Base-by-base conservation (phyloP, 257 asterid genomes). In the Mitragyna speciosa region DNA sequence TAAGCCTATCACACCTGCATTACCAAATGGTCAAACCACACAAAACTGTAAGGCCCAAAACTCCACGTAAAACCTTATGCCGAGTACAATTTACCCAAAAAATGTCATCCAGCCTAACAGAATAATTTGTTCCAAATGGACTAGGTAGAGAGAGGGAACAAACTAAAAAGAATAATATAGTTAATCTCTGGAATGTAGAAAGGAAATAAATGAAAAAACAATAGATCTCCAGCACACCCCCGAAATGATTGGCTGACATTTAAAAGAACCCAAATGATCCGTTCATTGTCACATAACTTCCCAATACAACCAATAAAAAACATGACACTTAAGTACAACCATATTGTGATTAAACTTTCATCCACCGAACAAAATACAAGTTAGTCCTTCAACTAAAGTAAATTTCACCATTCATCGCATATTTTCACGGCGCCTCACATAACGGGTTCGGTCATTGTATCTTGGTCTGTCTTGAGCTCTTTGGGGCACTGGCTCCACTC, bases 401-500 rank as follows among this genome's bases (percentile, higher is more conserved):
- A 67, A 51, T 45, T 41, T 71, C n/a, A 47, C 43, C 43, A 24
- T 81, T 92, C 88, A 91, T 56, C 90, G 88, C 78, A 78, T 86
- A 78, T 90, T 91, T 28, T 92, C 95, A 7, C 97, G 95, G 24
- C 97, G 97, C 83, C 97, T 88, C 45, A 87, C 93, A 71, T 92
- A 87, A 20, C 98, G 95, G 28, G 97, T 94, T 79, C 96, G 87
- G 51, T 94, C 98, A 74, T 90, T 93, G 91, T 93, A 94, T 89
- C 97, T 88, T 59, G 98, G 98, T 70, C 98, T 90, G 82, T 93
- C 97, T 83, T 89, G 92, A 67, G 93, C 90, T 84, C 97, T 89
- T 81, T 92, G 97, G 70, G 97, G 96, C 82, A 93, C 95, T 24
- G 98, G 98, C 87, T 91, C 95, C 49, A 94, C 98, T 80, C 98